phyloP scores from a whole-genome alignment of 306 rosid species.

The Begonia fuchsioides region DNA sequence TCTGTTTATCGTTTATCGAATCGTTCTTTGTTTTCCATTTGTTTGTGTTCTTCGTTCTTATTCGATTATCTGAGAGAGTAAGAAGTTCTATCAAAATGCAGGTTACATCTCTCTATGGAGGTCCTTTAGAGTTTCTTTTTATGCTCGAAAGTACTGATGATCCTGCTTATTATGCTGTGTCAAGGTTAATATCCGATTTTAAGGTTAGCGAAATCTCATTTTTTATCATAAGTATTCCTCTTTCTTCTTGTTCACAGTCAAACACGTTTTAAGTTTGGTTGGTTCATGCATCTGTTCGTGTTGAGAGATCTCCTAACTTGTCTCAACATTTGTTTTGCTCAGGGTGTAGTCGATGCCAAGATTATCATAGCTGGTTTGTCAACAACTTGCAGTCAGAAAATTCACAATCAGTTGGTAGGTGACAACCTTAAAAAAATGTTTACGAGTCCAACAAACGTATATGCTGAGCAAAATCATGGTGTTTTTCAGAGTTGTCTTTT shows the following conservation, averaged over 20 bases:
- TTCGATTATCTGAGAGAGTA: too few species aligned
- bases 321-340: slow-evolving; percentile 18
- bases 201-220: slow-evolving; percentile 21
- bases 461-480: too few species aligned
- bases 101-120: slow-evolving; percentile 86
- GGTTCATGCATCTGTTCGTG: background rate
- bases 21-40: too few species aligned
- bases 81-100: too few species aligned
- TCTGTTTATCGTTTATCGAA: too few species aligned
- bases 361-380: slow-evolving; percentile 75
- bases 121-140: slow-evolving; percentile 69
- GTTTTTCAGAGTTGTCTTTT: too few species aligned
- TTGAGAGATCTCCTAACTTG: slow-evolving; percentile 4
- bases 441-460: too few species aligned
- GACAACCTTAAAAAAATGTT: too few species aligned
- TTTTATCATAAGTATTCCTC: too few species aligned
- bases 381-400: slow-evolving; percentile 94
- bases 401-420: slow-evolving; percentile 90
- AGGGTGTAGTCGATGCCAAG: slow-evolving; percentile 74
- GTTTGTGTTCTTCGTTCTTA: too few species aligned
- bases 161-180: slow-evolving; percentile 51
- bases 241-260: too few species aligned
- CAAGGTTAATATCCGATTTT: slow-evolving; percentile 40
- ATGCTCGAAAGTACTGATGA: slow-evolving; percentile 71
- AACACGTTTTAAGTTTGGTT: too few species aligned